Percentiles rank a stretch among this genome's conserved stretches.
These are phyloP conservation scores for Zizania latifolia DNA, from an alignment of 176 grass and related monocot genomes.

Conservation along the genomic window DNA sequence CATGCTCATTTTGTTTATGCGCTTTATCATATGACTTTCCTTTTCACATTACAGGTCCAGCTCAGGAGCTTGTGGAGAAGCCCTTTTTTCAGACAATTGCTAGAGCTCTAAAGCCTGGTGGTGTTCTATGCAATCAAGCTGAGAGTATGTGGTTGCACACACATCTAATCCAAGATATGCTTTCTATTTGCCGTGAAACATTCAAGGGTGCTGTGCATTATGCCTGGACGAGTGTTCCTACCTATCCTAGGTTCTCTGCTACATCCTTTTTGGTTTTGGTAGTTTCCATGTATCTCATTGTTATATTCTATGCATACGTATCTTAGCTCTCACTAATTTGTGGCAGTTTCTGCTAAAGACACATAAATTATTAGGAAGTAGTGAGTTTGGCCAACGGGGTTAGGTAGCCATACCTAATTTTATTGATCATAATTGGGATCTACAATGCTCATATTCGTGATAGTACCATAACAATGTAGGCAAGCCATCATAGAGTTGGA, in stretches of 20 bases:
- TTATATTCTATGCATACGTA: not conserved
- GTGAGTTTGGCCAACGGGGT: not conserved
- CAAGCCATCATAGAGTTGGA: not conserved
- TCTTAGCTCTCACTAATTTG: not conserved
- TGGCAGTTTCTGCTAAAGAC: not conserved
- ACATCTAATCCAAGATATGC: conserved; percentile 94
- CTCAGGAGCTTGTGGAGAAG: conserved; percentile 85
- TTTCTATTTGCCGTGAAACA: conserved; percentile 56
- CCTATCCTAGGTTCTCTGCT: conserved; percentile 66
- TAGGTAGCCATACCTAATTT: not conserved
- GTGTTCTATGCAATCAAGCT: conserved; percentile 87
- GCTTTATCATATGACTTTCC: not conserved
- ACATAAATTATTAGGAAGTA: not conserved
- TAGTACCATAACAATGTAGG: not conserved
- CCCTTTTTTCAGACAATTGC: conserved; percentile 81
- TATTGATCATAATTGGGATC: not conserved
- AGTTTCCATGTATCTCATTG: not conserved
- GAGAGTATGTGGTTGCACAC: conserved; percentile 93
- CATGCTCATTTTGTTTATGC: not conserved
- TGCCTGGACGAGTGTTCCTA: conserved; percentile 84
- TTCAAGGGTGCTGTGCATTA: conserved; percentile 78
- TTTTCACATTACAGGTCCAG: conserved; percentile 54
- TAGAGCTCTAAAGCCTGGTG: conserved; percentile 76
- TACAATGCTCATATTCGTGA: not conserved
- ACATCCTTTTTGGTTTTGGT: not conserved